Evolutionary conservation across 1,284 basidiomycete genomes (phyloP), one percentile per base, ranked within the genome.

Genomic region (Fomitopsis betulina): DNA sequence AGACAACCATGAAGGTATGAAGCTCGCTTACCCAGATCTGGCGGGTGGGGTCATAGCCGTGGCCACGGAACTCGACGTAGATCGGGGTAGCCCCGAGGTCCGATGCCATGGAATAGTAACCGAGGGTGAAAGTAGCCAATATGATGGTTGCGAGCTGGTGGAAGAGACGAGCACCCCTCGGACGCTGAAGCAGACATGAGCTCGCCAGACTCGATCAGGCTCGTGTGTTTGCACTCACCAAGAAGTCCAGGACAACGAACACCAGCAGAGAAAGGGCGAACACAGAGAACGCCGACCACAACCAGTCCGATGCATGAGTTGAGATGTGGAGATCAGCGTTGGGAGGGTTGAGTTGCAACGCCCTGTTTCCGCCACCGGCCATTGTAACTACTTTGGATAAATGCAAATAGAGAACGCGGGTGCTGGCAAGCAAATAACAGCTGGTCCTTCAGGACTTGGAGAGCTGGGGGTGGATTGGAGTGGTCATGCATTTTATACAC

Each of bases 101-200:
- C 17, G 79, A 80, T 0, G 85, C 86, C 80, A 86, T 81, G 25
- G 77, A 73, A 68, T 84, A 86, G 73, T 78, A 80, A 1, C 76
- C 71, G 52, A 83, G 71, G 1, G 73, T 62, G 0, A 78, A 70
- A 1, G 79, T 79, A 2, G 77, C 72, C 27, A 84, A 70, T 25
- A 83, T 75, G 61, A 81, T 70, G 47, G 77, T 60, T 15, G 75
- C 74, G 15, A 83, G 67, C 58, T 81, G 77, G 68, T 84, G 80
- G 72, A 82, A 77, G 8, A 79, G 70, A 21, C 79, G 73, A 5
- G 69, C 67, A 38, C 78, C 78, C 19, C 70, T 68, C 3, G 75
- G 76, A 3, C 75, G 63, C 75, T 76, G 47, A 0, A 56, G 8
- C 42, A 47, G 15, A 10, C 37, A 32, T 27, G 27, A 50, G 21